These are phyloP conservation scores for Trichophyton verrucosum DNA, from an alignment of 2,329 filamentous ascomycete genomes.

Conservation along the genomic window DNA sequence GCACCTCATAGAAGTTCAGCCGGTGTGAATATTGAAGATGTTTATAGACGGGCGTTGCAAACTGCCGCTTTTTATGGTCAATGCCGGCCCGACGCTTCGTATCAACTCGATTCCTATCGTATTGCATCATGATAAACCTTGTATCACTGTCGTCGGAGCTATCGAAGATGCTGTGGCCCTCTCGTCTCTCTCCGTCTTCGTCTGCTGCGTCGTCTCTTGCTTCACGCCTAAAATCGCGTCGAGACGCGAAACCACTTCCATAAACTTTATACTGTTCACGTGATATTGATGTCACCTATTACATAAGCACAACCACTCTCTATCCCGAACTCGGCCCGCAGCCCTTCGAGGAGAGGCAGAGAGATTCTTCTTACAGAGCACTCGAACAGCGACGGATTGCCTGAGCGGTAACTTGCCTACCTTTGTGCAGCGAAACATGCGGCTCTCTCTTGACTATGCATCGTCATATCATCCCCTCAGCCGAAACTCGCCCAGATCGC, in stretches of 20 bases:
- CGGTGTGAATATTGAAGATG: slow-evolving; percentile 70
- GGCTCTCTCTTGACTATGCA: too few species aligned
- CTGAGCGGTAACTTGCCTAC: too few species aligned
- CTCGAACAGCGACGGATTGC: too few species aligned
- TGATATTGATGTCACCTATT: background rate
- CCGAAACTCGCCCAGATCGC: background rate
- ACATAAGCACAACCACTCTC: background rate
- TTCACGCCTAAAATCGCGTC: background rate
- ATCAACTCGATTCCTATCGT: slow-evolving; percentile 34
- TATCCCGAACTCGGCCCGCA: background rate
- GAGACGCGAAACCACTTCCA: background rate
- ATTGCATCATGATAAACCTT: slow-evolving; percentile 28
- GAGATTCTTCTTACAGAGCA: background rate
- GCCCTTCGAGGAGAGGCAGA: background rate
- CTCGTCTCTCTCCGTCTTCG: background rate
- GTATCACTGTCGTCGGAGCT: background rate
- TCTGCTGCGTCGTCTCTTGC: background rate
- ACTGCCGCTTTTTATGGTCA: slow-evolving; percentile 77
- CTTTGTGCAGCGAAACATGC: too few species aligned
- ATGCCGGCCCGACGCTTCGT: slow-evolving; percentile 64
- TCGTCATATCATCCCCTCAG: too few species aligned
- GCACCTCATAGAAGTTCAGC: slow-evolving; percentile 80
- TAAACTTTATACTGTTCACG: background rate
- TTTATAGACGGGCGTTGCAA: slow-evolving; percentile 63
- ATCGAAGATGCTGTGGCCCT: background rate